These are phyloP conservation scores for Viola pubescens DNA, from an alignment of 441 rosid species.

Conservation along the genomic window DNA sequence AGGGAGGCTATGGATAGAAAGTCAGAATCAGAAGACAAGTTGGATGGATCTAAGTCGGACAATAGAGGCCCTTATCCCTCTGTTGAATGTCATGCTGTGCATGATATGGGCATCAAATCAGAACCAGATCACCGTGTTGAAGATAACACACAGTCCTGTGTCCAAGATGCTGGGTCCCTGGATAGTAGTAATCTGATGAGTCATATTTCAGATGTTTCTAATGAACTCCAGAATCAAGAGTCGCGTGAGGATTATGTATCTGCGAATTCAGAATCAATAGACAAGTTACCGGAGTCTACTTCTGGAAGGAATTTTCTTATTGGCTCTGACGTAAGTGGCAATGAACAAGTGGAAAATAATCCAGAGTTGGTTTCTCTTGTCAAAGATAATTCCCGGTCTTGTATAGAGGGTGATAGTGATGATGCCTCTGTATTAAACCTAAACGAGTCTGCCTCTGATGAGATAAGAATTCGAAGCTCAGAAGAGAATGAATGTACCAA, in stretches of 20 bases:
- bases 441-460: slow-evolving; percentile 18
- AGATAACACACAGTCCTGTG: slow-evolving; percentile 13
- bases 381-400: slow-evolving; percentile 10
- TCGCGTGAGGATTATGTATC: slow-evolving; percentile 8
- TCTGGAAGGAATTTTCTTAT: slow-evolving; percentile 8
- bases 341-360: slow-evolving; percentile 17
- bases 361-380: slow-evolving; percentile 17
- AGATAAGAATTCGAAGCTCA: slow-evolving; percentile 7
- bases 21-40: slow-evolving; percentile 22
- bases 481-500: slow-evolving; percentile 2
- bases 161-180: neutral
- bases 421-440: slow-evolving; percentile 15
- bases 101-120: slow-evolving; percentile 14
- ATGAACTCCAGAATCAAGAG: slow-evolving; percentile 9
- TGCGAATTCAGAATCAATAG: slow-evolving; percentile 20
- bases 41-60: slow-evolving; percentile 20
- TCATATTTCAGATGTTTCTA: slow-evolving; percentile 8
- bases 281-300: slow-evolving; percentile 23
- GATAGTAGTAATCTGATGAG: slow-evolving; percentile 4
- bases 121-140: slow-evolving; percentile 14
- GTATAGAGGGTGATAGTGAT: slow-evolving; percentile 17
- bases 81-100: slow-evolving; percentile 13
- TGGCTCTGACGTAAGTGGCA: slow-evolving; percentile 13
- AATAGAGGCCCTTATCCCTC: slow-evolving; percentile 6
- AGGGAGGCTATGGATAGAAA: slow-evolving; percentile 17